Percentiles rank a stretch among this genome's conserved stretches.
Conservation (phyloP, 1,284 basidiomycete species). For the Ceratobasidium sp. region DNA sequence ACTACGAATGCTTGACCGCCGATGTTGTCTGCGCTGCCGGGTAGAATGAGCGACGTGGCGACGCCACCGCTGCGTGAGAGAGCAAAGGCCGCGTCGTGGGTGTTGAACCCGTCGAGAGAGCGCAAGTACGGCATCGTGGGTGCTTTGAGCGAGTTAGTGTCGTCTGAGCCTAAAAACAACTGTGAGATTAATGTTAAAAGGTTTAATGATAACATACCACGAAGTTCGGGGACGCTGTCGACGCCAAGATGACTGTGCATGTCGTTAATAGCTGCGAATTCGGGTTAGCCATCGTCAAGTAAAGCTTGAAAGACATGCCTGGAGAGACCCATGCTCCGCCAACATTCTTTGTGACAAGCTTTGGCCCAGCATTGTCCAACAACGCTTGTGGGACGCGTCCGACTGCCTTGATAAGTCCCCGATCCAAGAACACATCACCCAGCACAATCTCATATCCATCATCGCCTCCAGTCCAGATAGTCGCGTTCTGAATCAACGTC, state of each 20-base stretch:
- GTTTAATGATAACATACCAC: conserved; percentile 58
- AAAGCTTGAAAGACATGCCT: conserved; percentile 53
- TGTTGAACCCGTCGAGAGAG: conserved; percentile 73
- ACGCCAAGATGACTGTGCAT: conserved; percentile 86
- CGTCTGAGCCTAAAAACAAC: conserved; percentile 62
- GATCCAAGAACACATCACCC: conserved; percentile 59
- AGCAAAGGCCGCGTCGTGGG: conserved; percentile 70
- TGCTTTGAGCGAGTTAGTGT: conserved; percentile 70
- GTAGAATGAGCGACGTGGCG: conserved; percentile 77
- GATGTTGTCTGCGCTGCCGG: conserved; percentile 67
- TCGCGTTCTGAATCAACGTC: conserved; percentile 81
- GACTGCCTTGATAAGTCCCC: conserved; percentile 63
- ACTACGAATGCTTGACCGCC: conserved; percentile 79
- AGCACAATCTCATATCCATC: conserved; percentile 73
- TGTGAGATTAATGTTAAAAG: conserved; percentile 56
- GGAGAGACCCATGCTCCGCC: conserved; percentile 64
- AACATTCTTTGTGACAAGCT: conserved; percentile 55
- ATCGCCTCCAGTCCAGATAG: conserved; percentile 82
- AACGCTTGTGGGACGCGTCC: conserved; percentile 48
- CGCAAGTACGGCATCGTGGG: conserved; percentile 75
- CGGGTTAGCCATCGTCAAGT: no score
- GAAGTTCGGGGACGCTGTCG: conserved; percentile 69
- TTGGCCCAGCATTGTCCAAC: conserved; percentile 50
- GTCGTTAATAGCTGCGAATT: conserved; percentile 71
- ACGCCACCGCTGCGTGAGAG: conserved; percentile 75